Evolutionary conservation across 2,329 filamentous ascomycete species (phyloP), one percentile per base, ranked within the genome.

Genomic region (Sporothrix pseudoabietina): DNA sequence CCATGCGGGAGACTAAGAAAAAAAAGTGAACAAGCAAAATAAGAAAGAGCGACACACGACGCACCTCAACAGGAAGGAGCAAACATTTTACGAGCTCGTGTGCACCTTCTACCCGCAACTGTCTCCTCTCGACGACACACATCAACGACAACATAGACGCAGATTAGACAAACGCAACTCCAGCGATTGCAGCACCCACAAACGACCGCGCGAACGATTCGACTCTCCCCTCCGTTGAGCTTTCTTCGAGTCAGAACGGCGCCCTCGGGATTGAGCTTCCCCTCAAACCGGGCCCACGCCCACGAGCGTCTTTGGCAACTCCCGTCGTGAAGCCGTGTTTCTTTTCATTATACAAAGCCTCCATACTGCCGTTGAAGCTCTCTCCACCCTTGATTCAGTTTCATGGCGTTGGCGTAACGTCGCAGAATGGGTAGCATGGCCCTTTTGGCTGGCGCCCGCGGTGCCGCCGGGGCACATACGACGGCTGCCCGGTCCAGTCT

Each of bases 1-100:
- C 69, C 30, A 41, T 70, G 19, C 54, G 69, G 57, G 65, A 71
- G 41, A 49, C 41, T 49, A 63, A 71, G 35, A 47, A 70, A 70
- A 49, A 70, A 70, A 70, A 32, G 39, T 49, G 44, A 8, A 7
- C 26, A 10, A 30, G 41, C 19, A 30, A 47, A 41, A 65, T 39
- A 65, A 35, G 19, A 71, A 73, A 70, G 68, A 47, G 49, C 49
- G 63, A 72, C 14, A 16, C 22, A 47, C 22, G 63, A 72, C 14
- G 39, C 22, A 47, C 22, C 68, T 47, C 3, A 32, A 54, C 19
- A 41, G 22, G 63, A 49, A 70, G 22, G 52, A 55, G 52, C 52
- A 12, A 22, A 9, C 22, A 41, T 7, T 10, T 4, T 47, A 69
- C 47, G 65, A n/a, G 9, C 22, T 32, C 16, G 44, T 35, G 12